Base-by-base conservation (phyloP, 257 asterid species). In the Solanum dulcamara region DNA sequence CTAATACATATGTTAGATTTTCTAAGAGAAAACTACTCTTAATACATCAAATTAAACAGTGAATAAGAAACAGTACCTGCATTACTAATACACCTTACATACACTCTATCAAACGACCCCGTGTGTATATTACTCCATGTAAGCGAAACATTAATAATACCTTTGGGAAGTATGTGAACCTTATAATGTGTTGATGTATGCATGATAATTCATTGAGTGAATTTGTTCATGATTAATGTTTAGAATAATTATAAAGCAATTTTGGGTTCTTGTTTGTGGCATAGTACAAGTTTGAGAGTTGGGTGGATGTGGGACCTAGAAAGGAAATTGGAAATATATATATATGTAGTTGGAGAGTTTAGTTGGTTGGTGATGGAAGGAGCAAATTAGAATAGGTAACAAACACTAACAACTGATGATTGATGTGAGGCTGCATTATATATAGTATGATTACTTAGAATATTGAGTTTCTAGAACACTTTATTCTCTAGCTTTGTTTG, bases 231-330 rank as follows among this genome's bases (percentile, higher is more conserved):
- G 92, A 87, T 84, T 55, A 46, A 88, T 86, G 86, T 89, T 88
- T 88, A 87, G 87, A 91, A 88, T 85, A 86, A 89, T 10, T 86
- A 88, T 85, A 89, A 86, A 51, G 66, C 64, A 88, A 84, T 74
- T 84, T 85, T 86, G 83, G 89, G 87, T 80, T 72, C 74, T 88
- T 84, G 93, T 62, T 89, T 90, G 85, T 86, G 91, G 81, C 90
- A 92, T 86, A 85, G 37, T 92, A 89, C 92, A 92, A 89, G 94
- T 84, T 67, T 44, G 14, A 91, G 83, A 92, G 94, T 92, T 92
- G 86, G 98, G 95, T 93, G 86, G 42, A 70, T 10, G 93, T 91
- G 95, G 95, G 94, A 79, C 86, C 90, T 75, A 88, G 87, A 59
- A 67, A 22, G 66, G 87, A 84, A 83, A 46, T 44, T 26, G 75